Evolutionary conservation across 140 eudicot species (phyloP), one percentile per base, ranked within the genome.

Genomic region (Anethum foeniculum): DNA sequence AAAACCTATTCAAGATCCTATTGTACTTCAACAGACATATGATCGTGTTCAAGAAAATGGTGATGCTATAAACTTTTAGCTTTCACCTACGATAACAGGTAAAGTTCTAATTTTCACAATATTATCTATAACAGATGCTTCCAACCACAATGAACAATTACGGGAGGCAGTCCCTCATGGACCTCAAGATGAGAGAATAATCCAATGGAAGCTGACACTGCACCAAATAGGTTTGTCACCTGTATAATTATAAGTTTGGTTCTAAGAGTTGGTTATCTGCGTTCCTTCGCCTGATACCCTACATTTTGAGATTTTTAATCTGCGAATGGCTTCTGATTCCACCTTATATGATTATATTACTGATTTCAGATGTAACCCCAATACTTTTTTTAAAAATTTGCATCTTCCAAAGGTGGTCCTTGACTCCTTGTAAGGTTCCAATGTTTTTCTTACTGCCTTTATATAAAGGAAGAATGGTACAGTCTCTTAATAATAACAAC

Each of bases 181-280:
- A 80, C 87, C 85, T 46, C 82, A 87, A 82, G 89, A 90, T 84
- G 86, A 92, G 88, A 92, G 88, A 86, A 83, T 89, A 77, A 91
- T 95, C 76, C 96, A 95, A 65, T 95, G 99, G 99, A 95, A 95
- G 87, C 99, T 87, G 77, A 89, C 97, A 64, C 85, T 95, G 80
- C 99, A 95, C 89, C 99, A 95, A 85, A 95, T 95, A 95, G 99
- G 99, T 95, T 81, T 82, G 93, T 88, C 71, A 48, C 16, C 1
- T 2, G 51, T 56, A 30, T 44, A 23, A 23, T 49, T 49, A 48
- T 38, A 77, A 54, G 12, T 77, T 74, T 30, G 38, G 75, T 28
- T 27, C 36, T 60, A 8, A 74, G 39, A 74, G 56, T 41, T 12
- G 18, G 19, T n/a, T 74, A n/a, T 43, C 38, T 44, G 78, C n/a